Evolutionary conservation across 1,284 basidiomycete species (phyloP), one percentile per base, ranked within the genome.

Genomic region (Vanrija pseudolonga): DNA sequence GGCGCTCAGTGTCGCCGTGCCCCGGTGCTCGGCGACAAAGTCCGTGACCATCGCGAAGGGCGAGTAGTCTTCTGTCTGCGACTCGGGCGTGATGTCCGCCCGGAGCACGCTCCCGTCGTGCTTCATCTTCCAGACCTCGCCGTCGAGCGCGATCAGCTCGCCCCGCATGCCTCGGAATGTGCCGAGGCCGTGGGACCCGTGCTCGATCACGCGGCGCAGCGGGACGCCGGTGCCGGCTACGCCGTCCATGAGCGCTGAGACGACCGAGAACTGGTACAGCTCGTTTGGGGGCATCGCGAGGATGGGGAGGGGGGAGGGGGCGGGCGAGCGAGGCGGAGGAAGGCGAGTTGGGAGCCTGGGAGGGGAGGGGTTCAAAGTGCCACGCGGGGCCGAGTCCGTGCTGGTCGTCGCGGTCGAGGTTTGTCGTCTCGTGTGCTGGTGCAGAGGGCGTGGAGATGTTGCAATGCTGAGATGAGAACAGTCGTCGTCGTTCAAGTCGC

Each of bases 41-140:
- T 23, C 38, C 18, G 55, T 54, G 11, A 60, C 36, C 47, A 47
- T 53, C 19, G 49, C 52, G 24, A 60, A 60, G 12, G 58, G 58
- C 6, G 55, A 54, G 6, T 55, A 15, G 49, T 53, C 50, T 2
- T 17, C 22, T 3, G 22, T 15, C 15, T 2, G 22, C 7, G 12
- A 3, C 8, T 23, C 42, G 6, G 18, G 45, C 54, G 26, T 18
- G n/a, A 23, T 17, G 36, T 53, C 47, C 9, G 48, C 46, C 2
- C 45, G 45, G 1, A 41, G 43, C 18, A 56, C 48, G 3, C 39
- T 56, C 20, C 58, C 58, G 50, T 60, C 58, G 42, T 51, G 49
- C 39, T 39, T 45, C 55, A 60, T 60, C 37, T 40, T 17, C n/a
- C n/a, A 40, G 5, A n/a, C 15, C 9, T 40, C n/a, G 39, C 39